These are phyloP conservation scores for Cladosporium velox DNA, from an alignment of 2,329 filamentous ascomycete genomes.

Conservation along the genomic window DNA sequence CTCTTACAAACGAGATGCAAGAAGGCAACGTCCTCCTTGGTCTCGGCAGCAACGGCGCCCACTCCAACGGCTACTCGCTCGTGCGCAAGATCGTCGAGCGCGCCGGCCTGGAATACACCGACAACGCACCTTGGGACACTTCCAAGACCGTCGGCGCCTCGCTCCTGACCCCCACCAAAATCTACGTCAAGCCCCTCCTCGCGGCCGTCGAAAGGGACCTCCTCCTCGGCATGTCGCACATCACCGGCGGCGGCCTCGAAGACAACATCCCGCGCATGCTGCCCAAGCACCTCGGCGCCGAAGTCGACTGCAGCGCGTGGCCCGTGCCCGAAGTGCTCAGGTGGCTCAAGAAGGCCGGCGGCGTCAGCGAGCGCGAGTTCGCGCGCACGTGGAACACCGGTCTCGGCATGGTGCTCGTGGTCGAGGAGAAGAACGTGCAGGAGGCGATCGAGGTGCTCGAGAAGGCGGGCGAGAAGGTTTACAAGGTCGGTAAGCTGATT, in stretches of 20 bases:
- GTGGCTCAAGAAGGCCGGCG: slow-evolving; percentile 78
- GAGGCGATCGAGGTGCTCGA: slow-evolving; percentile 63
- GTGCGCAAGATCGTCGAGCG: slow-evolving; percentile 84
- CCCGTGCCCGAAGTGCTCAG: slow-evolving; percentile 74
- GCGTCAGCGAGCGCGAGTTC: slow-evolving; percentile 77
- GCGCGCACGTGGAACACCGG: slow-evolving; percentile 93
- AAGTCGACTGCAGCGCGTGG: slow-evolving; percentile 79
- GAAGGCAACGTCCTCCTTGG: slow-evolving; percentile 84
- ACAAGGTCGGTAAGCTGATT: slow-evolving; percentile 71
- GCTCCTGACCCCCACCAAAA: slow-evolving; percentile 84
- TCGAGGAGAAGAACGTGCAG: slow-evolving; percentile 64
- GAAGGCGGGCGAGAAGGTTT: slow-evolving; percentile 73
- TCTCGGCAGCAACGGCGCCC: slow-evolving; percentile 79
- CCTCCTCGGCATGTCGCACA: slow-evolving; percentile 92
- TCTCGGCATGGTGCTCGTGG: slow-evolving; percentile 89
- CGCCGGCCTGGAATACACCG: slow-evolving; percentile 69
- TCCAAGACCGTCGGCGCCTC: slow-evolving; percentile 67
- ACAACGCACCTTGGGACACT: slow-evolving; percentile 73
- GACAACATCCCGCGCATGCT: slow-evolving; percentile 97
- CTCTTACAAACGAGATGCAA: slow-evolving; percentile 72
- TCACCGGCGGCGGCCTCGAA: slow-evolving; percentile 88
- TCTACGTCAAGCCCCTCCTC: slow-evolving; percentile 78
- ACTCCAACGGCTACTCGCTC: slow-evolving; percentile 98
- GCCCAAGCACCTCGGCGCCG: slow-evolving; percentile 72
- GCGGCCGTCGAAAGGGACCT: slow-evolving; percentile 61